Evolutionary conservation across 768 basidiomycete species (phyloP).

Genomic region (Leucosporidium creatinivorum): DNA sequence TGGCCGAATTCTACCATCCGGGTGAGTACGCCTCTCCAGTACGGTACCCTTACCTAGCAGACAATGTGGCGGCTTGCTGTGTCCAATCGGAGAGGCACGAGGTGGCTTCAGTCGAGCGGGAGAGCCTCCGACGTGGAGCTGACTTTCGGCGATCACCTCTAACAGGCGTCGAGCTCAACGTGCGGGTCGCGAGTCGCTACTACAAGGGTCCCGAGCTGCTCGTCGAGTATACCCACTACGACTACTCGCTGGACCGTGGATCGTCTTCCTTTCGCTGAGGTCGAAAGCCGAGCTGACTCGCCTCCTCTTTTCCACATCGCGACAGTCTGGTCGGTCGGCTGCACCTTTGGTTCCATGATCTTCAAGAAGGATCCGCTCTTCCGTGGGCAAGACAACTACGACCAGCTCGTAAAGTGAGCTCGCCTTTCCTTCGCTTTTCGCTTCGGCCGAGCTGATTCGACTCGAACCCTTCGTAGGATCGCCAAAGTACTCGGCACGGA

Average conservation of each 20-base stretch:
- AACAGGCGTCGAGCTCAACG: constrained; percentile 23
- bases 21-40: no score
- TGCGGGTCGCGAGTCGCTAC: constrained; percentile 31
- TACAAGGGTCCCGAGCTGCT: constrained; percentile 31
- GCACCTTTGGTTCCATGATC: constrained; percentile 34
- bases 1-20: constrained; percentile 35
- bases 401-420: constrained; percentile 31
- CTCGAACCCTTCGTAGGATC: constrained; percentile 8
- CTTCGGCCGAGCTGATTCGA: no score
- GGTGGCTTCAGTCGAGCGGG: no score
- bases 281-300: neutral
- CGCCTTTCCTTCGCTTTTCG: no score
- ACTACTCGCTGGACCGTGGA: constrained; percentile 25
- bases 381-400: constrained; percentile 31
- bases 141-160: no score
- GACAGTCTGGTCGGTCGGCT: constrained; percentile 32
- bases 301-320: no score
- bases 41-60: no score
- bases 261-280: neutral
- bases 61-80: no score
- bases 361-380: constrained; percentile 34
- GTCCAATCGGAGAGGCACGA: no score
- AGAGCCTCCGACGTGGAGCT: no score
- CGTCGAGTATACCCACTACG: constrained; percentile 22
- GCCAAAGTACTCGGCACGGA: constrained; percentile 33